These are phyloP conservation scores for Aphanocladium album DNA, from an alignment of 2,329 filamentous ascomycete species.

Conservation along the genomic window DNA sequence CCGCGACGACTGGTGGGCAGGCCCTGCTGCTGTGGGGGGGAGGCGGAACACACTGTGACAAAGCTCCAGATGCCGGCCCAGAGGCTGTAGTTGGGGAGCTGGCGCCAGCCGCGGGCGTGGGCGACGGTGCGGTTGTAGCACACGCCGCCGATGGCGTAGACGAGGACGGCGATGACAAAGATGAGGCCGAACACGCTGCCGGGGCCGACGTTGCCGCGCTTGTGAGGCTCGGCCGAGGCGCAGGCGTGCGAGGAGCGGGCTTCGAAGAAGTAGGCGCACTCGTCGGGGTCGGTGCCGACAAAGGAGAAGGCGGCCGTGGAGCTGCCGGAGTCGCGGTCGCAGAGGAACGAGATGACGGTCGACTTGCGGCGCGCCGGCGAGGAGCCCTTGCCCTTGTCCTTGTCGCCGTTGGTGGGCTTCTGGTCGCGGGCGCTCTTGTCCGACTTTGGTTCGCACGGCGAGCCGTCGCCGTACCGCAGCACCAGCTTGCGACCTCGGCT, in stretches of 20 bases:
- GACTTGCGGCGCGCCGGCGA: constrained; percentile 57
- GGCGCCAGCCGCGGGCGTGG: constrained; percentile 90
- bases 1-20: constrained; percentile 24
- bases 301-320: constrained; percentile 72
- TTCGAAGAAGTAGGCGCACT: constrained; percentile 95
- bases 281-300: constrained; percentile 75
- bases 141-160: constrained; percentile 87
- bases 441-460: constrained; percentile 51
- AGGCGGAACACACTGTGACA: constrained; percentile 53
- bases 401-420: constrained; percentile 27
- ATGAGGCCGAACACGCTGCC: constrained; percentile 85
- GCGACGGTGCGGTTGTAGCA: constrained; percentile 94
- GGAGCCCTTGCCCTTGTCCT: constrained; percentile 29
- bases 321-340: constrained; percentile 72
- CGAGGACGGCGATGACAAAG: constrained; percentile 66
- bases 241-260: constrained; percentile 82
- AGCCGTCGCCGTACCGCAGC: constrained; percentile 71
- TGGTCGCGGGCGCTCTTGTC: constrained; percentile 29
- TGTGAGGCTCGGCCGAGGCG: constrained; percentile 60
- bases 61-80: constrained; percentile 88
- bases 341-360: constrained; percentile 86
- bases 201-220: constrained; percentile 66
- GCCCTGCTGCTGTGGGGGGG: constrained; percentile 26
- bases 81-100: constrained; percentile 88
- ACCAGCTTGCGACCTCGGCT: constrained; percentile 69